Evolutionary conservation across 2,329 filamentous ascomycete genomes (phyloP).

Genomic region (Davidsoniella virescens): DNA sequence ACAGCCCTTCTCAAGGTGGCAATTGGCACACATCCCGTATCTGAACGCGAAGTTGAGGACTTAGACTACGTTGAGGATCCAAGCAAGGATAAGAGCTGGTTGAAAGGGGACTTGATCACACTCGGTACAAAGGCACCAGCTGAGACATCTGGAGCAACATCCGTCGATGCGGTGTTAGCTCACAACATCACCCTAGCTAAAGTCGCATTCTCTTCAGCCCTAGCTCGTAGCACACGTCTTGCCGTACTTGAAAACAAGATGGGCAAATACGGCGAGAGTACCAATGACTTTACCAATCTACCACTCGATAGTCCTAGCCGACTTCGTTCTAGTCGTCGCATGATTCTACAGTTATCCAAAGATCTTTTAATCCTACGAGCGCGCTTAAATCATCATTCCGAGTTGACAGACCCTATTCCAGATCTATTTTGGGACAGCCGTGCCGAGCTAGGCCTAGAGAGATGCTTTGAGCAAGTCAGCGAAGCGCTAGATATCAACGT

Average conservation of each 20-base stretch:
- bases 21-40: constrained; percentile 50
- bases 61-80: constrained; percentile 72
- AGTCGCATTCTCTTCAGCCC: constrained; percentile 87
- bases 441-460: constrained; percentile 77
- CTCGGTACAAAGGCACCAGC: constrained; percentile 57
- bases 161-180: constrained; percentile 24
- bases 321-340: constrained; percentile 38
- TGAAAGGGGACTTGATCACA: constrained; percentile 78
- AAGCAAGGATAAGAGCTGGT: constrained; percentile 53
- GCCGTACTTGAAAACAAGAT: constrained; percentile 78
- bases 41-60: constrained; percentile 69
- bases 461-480: constrained; percentile 89
- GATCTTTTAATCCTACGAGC: constrained; percentile 79
- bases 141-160: constrained; percentile 13
- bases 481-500: constrained; percentile 80
- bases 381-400: constrained; percentile 90
- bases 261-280: constrained; percentile 72
- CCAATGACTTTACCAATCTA: constrained; percentile 62
- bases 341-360: constrained; percentile 86
- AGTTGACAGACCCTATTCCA: constrained; percentile 84
- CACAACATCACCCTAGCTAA: constrained; percentile 63
- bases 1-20: constrained; percentile 61
- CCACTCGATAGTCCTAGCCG: constrained; percentile 44
- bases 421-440: constrained; percentile 94
- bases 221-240: constrained; percentile 84